Conservation (phyloP, 2,329 filamentous ascomycete species). For the Exophiala sp. region DNA sequence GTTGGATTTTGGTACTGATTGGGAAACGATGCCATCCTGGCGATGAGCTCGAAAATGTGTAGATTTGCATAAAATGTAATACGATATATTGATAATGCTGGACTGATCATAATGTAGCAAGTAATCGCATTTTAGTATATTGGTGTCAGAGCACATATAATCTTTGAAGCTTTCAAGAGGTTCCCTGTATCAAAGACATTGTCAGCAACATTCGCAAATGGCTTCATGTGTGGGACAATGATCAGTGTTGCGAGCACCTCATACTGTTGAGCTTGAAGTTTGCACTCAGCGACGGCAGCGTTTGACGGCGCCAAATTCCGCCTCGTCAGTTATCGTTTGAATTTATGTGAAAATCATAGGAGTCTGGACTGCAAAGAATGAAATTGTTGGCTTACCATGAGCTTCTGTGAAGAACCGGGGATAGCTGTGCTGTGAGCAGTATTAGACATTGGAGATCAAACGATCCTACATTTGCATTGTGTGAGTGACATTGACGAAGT, state of each 20-base stretch:
- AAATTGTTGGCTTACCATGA: neutral
- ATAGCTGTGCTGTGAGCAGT: neutral
- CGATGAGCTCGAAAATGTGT: slow-evolving; percentile 16
- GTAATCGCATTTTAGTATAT: neutral
- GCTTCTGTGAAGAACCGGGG: neutral
- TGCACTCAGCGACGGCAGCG: slow-evolving; percentile 25
- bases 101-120: slow-evolving; percentile 8
- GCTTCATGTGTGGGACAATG: neutral
- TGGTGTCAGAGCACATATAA: no score
- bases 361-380: slow-evolving; percentile 2
- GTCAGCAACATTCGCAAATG: neutral
- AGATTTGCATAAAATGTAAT: neutral
- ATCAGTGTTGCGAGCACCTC: slow-evolving; percentile 13
- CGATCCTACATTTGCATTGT: neutral
- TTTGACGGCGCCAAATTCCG: slow-evolving; percentile 20
- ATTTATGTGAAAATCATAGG: slow-evolving; percentile 22
- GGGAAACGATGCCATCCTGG: slow-evolving; percentile 19
- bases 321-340: slow-evolving; percentile 26
- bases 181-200: neutral
- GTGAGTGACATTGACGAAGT: neutral
- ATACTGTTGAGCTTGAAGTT: slow-evolving; percentile 28
- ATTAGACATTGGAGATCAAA: neutral
- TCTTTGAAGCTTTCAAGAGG: neutral
- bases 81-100: slow-evolving; percentile 1
- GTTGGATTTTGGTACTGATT: neutral